A percentile compares a stretch with the other conserved stretches of the same genome.
phyloP scores from a whole-genome alignment of 2,329 filamentous ascomycete species.

The Bipolaris zeicola region DNA sequence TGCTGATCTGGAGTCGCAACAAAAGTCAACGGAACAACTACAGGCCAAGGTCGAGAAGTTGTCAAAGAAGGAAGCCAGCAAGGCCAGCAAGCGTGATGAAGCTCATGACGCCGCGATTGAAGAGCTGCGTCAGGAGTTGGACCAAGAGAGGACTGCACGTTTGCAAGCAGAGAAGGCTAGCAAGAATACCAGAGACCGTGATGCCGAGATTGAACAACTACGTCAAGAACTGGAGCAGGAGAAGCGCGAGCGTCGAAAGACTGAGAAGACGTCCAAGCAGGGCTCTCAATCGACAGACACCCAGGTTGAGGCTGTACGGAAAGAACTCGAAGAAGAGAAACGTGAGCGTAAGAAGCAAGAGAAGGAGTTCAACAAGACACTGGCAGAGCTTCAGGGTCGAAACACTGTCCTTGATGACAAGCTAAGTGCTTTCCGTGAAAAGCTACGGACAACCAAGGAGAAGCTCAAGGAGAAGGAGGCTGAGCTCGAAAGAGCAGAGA shows the following conservation, averaged over 20 bases:
- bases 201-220: constrained; percentile 38
- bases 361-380: constrained; percentile 60
- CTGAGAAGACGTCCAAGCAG: constrained; percentile 45
- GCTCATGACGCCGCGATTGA: constrained; percentile 39
- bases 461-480: constrained; percentile 71
- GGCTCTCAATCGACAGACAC: constrained; percentile 49
- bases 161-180: constrained; percentile 40
- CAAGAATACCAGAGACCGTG: constrained; percentile 37
- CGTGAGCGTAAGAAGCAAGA: constrained; percentile 60
- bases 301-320: constrained; percentile 55
- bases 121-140: constrained; percentile 46
- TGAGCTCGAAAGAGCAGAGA: constrained; percentile 53
- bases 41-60: constrained; percentile 44
- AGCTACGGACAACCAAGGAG: constrained; percentile 71
- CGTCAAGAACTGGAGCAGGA: constrained; percentile 52
- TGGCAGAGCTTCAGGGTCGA: constrained; percentile 66
- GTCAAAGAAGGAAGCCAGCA: constrained; percentile 38
- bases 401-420: constrained; percentile 72
- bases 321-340: constrained; percentile 58
- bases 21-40: constrained; percentile 35
- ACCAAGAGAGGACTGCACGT: constrained; percentile 49
- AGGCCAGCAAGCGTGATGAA: constrained; percentile 46
- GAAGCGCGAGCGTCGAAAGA: constrained; percentile 36
- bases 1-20: constrained; percentile 40
- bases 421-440: constrained; percentile 70